phyloP scores from a whole-genome alignment of 2,329 filamentous ascomycete genomes.

The Purpureocillium lavendulum region DNA sequence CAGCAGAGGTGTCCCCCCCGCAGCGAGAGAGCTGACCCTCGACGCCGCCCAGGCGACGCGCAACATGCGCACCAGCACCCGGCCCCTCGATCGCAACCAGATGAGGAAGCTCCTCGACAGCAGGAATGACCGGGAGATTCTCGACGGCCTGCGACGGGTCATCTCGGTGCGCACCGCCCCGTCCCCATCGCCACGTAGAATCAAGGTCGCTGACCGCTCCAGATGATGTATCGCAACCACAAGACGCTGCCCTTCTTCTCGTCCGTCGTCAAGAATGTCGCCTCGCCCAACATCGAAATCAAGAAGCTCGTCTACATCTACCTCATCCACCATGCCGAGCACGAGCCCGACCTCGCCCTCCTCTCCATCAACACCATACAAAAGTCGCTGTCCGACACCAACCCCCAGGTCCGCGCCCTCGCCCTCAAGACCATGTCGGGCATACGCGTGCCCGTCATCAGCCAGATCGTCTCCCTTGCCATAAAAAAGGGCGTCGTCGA shows the following conservation, averaged over 20 bases:
- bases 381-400: conserved; percentile 88
- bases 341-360: conserved; percentile 89
- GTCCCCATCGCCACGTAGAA: conserved; percentile 5
- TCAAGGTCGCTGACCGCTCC: too few species aligned
- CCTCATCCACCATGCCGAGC: conserved; percentile 90
- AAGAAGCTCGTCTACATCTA: conserved; percentile 99
- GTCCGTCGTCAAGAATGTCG: conserved; percentile 96
- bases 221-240: conserved; percentile 95
- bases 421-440: conserved; percentile 95
- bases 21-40: conserved; percentile 93
- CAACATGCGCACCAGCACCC: conserved; percentile 50
- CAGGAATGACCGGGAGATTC: conserved; percentile 81
- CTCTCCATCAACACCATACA: conserved; percentile 98
- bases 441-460: conserved; percentile 94
- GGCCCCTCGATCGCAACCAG: conserved; percentile 67
- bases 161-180: conserved; percentile 58
- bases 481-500: conserved; percentile 92
- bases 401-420: conserved; percentile 82
- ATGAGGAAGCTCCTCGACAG: conserved; percentile 94
- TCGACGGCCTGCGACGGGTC: conserved; percentile 84
- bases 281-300: conserved; percentile 86
- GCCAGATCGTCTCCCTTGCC: conserved; percentile 89
- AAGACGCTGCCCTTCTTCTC: conserved; percentile 91
- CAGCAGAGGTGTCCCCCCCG: conserved; percentile 11
- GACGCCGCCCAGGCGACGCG: conserved; percentile 90